Evolutionary conservation across 2,329 filamentous ascomycete genomes (phyloP).

Genomic region (Monosporascus sp.): DNA sequence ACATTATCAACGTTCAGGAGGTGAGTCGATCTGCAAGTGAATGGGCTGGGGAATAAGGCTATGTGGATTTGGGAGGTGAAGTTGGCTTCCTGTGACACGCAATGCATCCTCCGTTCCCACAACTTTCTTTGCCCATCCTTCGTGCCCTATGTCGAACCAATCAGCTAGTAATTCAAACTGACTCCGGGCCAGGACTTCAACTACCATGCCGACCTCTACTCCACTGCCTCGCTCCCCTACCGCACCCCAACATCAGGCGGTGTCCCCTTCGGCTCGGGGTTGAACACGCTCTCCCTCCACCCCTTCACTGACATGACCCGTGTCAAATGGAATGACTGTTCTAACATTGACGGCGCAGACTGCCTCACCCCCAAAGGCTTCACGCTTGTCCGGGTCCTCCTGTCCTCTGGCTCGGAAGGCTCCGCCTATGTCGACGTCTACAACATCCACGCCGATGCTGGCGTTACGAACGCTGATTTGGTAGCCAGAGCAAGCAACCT

Average conservation of each 20-base stretch:
- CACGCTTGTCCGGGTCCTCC: conserved; percentile 55
- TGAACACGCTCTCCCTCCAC: conserved; percentile 59
- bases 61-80: neutral
- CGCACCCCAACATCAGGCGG: conserved; percentile 61
- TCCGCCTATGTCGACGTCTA: conserved; percentile 57
- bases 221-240: conserved; percentile 51
- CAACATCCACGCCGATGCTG: conserved; percentile 63
- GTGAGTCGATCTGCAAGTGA: conserved; percentile 18
- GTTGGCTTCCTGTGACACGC: neutral
- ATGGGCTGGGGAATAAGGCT: too few relatives aligned
- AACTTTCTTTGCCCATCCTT: too few relatives aligned
- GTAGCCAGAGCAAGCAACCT: conserved; percentile 53
- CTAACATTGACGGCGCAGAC: conserved; percentile 48
- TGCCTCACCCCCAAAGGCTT: conserved; percentile 67
- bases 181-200: conserved; percentile 49
- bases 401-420: conserved; percentile 30
- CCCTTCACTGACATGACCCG: conserved; percentile 51
- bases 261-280: conserved; percentile 55
- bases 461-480: conserved; percentile 46
- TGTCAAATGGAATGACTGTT: conserved; percentile 55
- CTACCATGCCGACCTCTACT: conserved; percentile 60
- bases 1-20: conserved; percentile 62
- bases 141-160: too few relatives aligned
- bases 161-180: conserved; percentile 6
- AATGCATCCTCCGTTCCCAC: neutral